Percentiles rank a stretch among this genome's conserved stretches.
Conservation (phyloP, 257 asterid species). For the Linderniella brevidens region DNA sequence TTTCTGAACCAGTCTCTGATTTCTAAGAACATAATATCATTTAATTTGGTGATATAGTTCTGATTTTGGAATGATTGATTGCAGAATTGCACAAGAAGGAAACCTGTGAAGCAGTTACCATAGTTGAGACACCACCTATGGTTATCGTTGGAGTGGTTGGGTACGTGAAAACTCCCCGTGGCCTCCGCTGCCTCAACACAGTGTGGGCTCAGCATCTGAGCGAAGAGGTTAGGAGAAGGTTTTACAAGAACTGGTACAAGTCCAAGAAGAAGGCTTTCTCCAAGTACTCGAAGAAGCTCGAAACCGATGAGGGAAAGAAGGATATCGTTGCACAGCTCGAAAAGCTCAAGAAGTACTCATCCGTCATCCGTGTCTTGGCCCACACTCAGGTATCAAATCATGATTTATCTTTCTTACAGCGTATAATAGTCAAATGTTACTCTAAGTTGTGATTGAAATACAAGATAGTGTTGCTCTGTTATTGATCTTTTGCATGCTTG, state of each 20-base stretch:
- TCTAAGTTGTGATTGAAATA: too few relatives aligned
- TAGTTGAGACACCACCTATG: slow-evolving; percentile 9
- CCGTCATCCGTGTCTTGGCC: slow-evolving; percentile 37
- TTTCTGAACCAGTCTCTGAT: background rate
- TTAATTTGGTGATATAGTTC: too few relatives aligned
- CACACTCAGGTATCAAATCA: slow-evolving; percentile 36
- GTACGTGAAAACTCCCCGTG: too few relatives aligned
- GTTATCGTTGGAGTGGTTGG: too few relatives aligned
- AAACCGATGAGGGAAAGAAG: slow-evolving; percentile 45
- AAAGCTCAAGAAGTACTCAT: slow-evolving; percentile 30
- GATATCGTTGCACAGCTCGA: slow-evolving; percentile 34
- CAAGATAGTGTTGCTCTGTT: too few relatives aligned
- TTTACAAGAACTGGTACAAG: slow-evolving; percentile 57
- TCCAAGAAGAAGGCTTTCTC: slow-evolving; percentile 50
- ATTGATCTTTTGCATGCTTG: too few relatives aligned
- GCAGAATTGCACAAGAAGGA: slow-evolving; percentile 52
- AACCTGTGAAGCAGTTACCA: slow-evolving; percentile 55
- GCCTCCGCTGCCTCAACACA: too few relatives aligned
- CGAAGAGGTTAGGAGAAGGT: slow-evolving; percentile 47
- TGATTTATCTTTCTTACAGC: too few relatives aligned
- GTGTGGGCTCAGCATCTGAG: slow-evolving; percentile 44
- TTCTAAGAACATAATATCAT: too few relatives aligned
- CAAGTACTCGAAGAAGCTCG: slow-evolving; percentile 30
- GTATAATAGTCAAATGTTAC: too few relatives aligned
- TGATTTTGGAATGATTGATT: slow-evolving; percentile 2